Conservation (phyloP, 768 basidiomycete species). For the Coprinopsis sp. region DNA sequence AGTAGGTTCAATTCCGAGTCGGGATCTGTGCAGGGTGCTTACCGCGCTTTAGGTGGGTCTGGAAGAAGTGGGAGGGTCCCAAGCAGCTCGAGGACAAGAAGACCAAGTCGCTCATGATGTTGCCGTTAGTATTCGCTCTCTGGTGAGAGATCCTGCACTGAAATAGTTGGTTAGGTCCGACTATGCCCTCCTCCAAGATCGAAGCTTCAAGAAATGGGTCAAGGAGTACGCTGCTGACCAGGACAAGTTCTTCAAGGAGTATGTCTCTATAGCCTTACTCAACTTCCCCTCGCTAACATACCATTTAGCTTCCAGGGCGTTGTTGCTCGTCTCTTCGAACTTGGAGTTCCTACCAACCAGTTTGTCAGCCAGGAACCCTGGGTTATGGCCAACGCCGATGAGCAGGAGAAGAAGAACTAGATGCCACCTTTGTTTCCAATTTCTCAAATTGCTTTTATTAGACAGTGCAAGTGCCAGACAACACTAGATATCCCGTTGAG, state of each 20-base stretch:
- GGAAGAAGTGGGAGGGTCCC: slow-evolving; percentile 93
- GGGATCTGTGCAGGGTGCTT: background rate
- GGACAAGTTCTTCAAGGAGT: too few species aligned
- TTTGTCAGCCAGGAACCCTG: slow-evolving; percentile 71
- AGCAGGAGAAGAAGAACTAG: slow-evolving; percentile 29
- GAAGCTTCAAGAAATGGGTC: slow-evolving; percentile 95
- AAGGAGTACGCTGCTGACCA: slow-evolving; percentile 63
- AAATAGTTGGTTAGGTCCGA: slow-evolving; percentile 55
- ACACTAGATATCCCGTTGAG: too few species aligned
- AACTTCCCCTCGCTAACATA: slow-evolving; percentile 2
- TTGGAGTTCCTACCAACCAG: slow-evolving; percentile 85
- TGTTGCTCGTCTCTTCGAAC: slow-evolving; percentile 79
- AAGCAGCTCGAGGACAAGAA: slow-evolving; percentile 93
- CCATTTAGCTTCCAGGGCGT: slow-evolving; percentile 71
- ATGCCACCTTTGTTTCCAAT: background rate
- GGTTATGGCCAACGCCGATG: slow-evolving; percentile 57
- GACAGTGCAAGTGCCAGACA: too few species aligned
- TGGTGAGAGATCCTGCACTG: background rate
- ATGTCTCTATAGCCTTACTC: too few species aligned
- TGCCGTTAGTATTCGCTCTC: slow-evolving; percentile 59
- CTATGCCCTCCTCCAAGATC: slow-evolving; percentile 85
- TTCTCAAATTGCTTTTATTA: too few species aligned
- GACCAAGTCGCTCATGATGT: slow-evolving; percentile 89
- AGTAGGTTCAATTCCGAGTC: slow-evolving; percentile 44
- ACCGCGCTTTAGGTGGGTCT: slow-evolving; percentile 32